Base-by-base conservation (phyloP, 208 protist genomes). In the Trypanosoma avium region DNA sequence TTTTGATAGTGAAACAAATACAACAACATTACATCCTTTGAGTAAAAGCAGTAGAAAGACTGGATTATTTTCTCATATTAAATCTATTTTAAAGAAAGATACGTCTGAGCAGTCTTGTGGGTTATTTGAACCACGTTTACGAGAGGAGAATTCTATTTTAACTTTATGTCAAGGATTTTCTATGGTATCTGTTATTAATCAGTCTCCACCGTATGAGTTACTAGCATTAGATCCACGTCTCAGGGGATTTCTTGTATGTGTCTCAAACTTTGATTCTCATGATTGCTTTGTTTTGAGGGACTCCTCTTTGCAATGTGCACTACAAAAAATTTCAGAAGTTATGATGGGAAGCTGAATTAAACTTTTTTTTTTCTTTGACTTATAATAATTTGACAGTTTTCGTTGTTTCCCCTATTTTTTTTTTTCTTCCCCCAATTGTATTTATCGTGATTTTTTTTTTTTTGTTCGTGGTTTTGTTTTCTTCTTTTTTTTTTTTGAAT, bases 221-320 rank as follows among this genome's bases (percentile, higher is more conserved):
- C 1, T 56, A 27, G 60, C 60, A 10, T 32, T 65, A 12, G 45
- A 36, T 26, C 33, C 48, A 21, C 60, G 48, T 38, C 8, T 60
- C 21, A n/a, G 26, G 6, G 57, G 57, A 9, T 62, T 62, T 52
- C 5, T 62, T 32, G 43, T 36, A 10, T 52, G 42, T 50, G 42
- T 52, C 22, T 38, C 38, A 52, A 40, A 21, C 17, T 21, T 35
- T 24, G 21, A 62, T 19, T 27, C 21, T 40, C 7, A 24, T 50
- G 40, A 62, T 5, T 62, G 57, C 43, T 52, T 52, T 19, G 21
- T 62, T 3, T 52, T 62, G 7, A 29, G 57, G 30, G 42, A 62
- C 38, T 3, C 15, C 2, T 12, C 40, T 38, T 22, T 62, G 1
- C 57, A 62, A 8, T 3, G 38, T 21, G 36, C 57, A 1, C 26